phyloP scores from a whole-genome alignment of 1,139 yeast genomes.

The Debaryomyces fabryi region DNA sequence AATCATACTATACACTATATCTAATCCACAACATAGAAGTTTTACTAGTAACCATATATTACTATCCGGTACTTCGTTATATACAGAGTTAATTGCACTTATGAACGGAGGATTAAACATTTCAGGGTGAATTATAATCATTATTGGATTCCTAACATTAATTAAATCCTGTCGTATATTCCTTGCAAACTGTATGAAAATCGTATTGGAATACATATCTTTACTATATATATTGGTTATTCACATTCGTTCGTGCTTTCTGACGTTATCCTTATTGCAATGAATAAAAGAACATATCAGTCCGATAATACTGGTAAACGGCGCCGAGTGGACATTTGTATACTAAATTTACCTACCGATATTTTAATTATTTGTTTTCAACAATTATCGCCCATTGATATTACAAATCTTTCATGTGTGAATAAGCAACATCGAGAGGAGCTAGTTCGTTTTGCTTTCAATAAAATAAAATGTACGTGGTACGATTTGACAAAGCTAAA shows the following conservation, averaged over 20 bases:
- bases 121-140: slow-evolving; percentile 21
- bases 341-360: slow-evolving; percentile 32
- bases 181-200: slow-evolving; percentile 11
- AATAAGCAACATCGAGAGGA: slow-evolving; percentile 23
- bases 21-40: slow-evolving; percentile 17
- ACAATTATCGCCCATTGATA: slow-evolving; percentile 22
- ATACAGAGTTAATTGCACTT: slow-evolving; percentile 17
- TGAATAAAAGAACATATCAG: background rate
- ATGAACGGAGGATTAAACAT: slow-evolving; percentile 32
- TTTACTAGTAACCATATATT: background rate
- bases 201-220: slow-evolving; percentile 1
- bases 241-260: slow-evolving; percentile 1
- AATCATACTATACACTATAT: slow-evolving; percentile 23
- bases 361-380: slow-evolving; percentile 26
- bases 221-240: slow-evolving; percentile 9
- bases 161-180: slow-evolving; percentile 6
- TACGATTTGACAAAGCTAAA: slow-evolving; percentile 21
- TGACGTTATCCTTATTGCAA: background rate
- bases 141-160: slow-evolving; percentile 4
- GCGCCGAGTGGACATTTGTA: slow-evolving; percentile 6
- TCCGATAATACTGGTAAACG: slow-evolving; percentile 1
- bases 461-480: slow-evolving; percentile 36
- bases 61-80: slow-evolving; percentile 6
- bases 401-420: slow-evolving; percentile 27
- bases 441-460: slow-evolving; percentile 26